Percentiles rank a stretch among this genome's conserved stretches.
phyloP scores from a whole-genome alignment of 2,329 filamentous ascomycete species.

The Pyricularia sp. region DNA sequence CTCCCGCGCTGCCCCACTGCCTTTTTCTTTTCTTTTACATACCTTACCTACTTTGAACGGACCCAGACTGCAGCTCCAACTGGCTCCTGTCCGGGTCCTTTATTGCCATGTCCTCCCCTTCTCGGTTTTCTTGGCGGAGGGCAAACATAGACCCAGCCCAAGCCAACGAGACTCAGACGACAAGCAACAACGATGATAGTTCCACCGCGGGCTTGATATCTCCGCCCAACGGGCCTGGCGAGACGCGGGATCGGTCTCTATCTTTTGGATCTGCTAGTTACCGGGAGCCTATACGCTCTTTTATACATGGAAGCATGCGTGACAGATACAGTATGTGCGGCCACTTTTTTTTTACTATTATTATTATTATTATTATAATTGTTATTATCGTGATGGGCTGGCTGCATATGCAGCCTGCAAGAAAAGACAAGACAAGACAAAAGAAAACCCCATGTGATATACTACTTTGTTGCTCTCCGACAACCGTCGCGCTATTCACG shows the following conservation, averaged over 20 bases:
- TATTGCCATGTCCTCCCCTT: background rate
- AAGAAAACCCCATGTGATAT: background rate
- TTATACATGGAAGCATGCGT: slow-evolving; percentile 57
- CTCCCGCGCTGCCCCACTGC: background rate
- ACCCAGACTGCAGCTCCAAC: background rate
- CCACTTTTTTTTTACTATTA: background rate
- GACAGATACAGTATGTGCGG: slow-evolving; percentile 43
- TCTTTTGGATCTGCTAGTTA: slow-evolving; percentile 31
- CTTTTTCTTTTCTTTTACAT: background rate
- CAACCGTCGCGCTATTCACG: background rate
- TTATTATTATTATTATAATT: no score
- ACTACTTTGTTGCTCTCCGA: background rate
- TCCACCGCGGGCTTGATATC: background rate
- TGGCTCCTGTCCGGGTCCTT: background rate
- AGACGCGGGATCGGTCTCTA: slow-evolving; percentile 27
- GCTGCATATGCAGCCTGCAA: background rate
- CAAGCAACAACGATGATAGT: background rate
- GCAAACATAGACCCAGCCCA: background rate
- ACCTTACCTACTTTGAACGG: background rate
- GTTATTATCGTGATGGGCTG: background rate
- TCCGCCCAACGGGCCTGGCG: slow-evolving; percentile 11
- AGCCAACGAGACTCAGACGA: background rate
- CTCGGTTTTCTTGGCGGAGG: background rate
- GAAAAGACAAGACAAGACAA: background rate
- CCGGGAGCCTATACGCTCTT: slow-evolving; percentile 61